These are phyloP conservation scores for Ambrosia artemisiifolia DNA, from an alignment of 129 eudicot genomes.

Conservation along the genomic window DNA sequence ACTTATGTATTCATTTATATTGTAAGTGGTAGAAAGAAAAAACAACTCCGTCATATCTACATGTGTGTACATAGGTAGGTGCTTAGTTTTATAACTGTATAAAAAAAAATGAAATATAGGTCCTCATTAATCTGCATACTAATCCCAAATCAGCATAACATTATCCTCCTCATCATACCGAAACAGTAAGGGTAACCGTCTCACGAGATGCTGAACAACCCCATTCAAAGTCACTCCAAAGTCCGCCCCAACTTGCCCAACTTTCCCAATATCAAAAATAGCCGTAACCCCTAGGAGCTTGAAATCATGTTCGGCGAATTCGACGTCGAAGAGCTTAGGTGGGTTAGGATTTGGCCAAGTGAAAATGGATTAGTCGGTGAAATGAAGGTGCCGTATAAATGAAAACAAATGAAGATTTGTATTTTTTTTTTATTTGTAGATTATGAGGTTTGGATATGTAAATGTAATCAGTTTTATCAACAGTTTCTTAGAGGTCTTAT, in stretches of 20 bases:
- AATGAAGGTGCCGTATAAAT: too few relatives aligned
- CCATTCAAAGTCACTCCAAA: constrained; percentile 69
- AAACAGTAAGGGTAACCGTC: constrained; percentile 57
- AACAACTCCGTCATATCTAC: too few relatives aligned
- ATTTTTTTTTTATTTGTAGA: too few relatives aligned
- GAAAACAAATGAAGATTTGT: too few relatives aligned
- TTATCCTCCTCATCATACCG: constrained; percentile 41
- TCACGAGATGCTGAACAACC: constrained; percentile 60
- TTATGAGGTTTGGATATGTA: too few relatives aligned
- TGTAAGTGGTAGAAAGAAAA: too few relatives aligned
- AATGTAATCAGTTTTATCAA: too few relatives aligned
- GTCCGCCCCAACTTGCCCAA: constrained; percentile 85
- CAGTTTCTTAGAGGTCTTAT: too few relatives aligned
- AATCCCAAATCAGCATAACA: constrained; percentile 37
- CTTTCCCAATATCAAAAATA: constrained; percentile 65
- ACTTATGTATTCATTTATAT: too few relatives aligned
- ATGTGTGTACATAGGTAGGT: too few relatives aligned
- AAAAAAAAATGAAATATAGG: too few relatives aligned
- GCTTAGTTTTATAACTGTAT: too few relatives aligned
- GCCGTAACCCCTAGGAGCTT: constrained; percentile 62
- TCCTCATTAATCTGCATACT: constrained; percentile 51
- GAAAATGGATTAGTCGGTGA: constrained; percentile 65
- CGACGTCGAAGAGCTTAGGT: constrained; percentile 56
- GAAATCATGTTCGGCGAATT: constrained; percentile 55
- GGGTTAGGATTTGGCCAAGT: constrained; percentile 61